Evolutionary conservation across 495 filamentous ascomycete species (phyloP), one percentile per base, ranked within the genome.

Genomic region (Penicillium bovifimosum): DNA sequence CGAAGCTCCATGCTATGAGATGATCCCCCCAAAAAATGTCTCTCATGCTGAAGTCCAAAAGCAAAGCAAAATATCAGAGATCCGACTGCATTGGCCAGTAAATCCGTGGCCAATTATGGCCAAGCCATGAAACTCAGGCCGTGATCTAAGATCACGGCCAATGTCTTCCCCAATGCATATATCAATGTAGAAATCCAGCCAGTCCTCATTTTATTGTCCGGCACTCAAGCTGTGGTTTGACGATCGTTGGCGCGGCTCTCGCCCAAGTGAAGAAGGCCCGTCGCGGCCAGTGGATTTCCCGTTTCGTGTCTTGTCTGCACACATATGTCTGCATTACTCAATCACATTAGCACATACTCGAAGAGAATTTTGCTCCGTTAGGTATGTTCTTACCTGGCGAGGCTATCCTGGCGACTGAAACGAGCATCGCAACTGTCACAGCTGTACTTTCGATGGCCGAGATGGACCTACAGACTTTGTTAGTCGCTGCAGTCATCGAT

Each of bases 401-500:
- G 33, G 20, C 29, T 45, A 31, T 46, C 31, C 11, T 31, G 29
- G 9, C 41, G 50, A 33, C 31, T 52, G 33, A 36, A 52, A 17
- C 32, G 20, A n/a, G 24, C 20, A 13, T 45, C 41, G 32, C 50
- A 52, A 14, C 4, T 9, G 1, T 48, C 46, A 29, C 46, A 48
- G 24, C 24, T 28, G 34, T 38, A 48, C 10, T 18, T 48, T 16
- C 28, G 42, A 17, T 47, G 33, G 11, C 87, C 88, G 63, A 84
- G 76, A 69, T 95, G 89, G 39, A 92, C 72, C 78, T 80, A 31
- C 6, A 6, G 46, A 18, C n/a, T 6, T 7, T 3, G 16, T 36
- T 11, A 46, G 14, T 33, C 5, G 17, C 17, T 41, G 20, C 5
- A 7, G 1, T 13, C 18, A 17, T 1, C 10, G 5, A 5, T 2